Base-by-base conservation (phyloP, 371 early-diverging fungal species). In the Apophysomyces trapeziformis region DNA sequence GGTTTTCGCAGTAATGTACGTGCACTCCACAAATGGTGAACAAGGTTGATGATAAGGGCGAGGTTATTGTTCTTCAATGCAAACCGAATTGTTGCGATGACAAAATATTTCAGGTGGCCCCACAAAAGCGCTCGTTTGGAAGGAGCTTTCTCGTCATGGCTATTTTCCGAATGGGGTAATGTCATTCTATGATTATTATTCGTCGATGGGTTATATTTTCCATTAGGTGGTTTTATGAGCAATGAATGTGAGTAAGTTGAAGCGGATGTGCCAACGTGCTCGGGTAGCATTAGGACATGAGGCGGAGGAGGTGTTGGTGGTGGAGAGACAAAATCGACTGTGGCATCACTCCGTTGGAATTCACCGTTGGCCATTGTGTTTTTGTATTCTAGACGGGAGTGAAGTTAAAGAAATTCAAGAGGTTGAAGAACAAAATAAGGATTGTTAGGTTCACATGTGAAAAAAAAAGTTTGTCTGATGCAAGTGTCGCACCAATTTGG, bases 51-150 rank as follows among this genome's bases (percentile, higher is more conserved):
- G 1, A 82, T 37, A 14, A 82, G 46, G 3, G 79, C 77, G 14
- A 78, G 57, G 58, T 77, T 82, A 38, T 82, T 82, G 59, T 82
- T 74, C 57, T 69, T 74, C 63, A 82, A 82, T 44, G 77, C 60
- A 38, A 73, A 73, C 26, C 69, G 67, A 14, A 77, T 36, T 16
- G 63, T 32, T 0, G 73, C 67, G 21, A 61, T 46, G 14, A 47
- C 2, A 0, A 76, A 62, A 2, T 74, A 69, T 32, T 61, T 57
- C 0, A 61, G 46, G 56, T 79, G 76, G 21, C 78, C 75, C 38
- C 54, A 60, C 12, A 76, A 57, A 26, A 76, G 65, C 8, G 66
- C 65, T 18, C 67, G 56, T 9, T 64, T 58, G 5, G 79, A 70
- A 2, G 79, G 76, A 3, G 61, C 50, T 41, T 36, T 36, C 45